Conservation (phyloP, 805 yeast genomes). For the Ogataea wickerhamii region DNA sequence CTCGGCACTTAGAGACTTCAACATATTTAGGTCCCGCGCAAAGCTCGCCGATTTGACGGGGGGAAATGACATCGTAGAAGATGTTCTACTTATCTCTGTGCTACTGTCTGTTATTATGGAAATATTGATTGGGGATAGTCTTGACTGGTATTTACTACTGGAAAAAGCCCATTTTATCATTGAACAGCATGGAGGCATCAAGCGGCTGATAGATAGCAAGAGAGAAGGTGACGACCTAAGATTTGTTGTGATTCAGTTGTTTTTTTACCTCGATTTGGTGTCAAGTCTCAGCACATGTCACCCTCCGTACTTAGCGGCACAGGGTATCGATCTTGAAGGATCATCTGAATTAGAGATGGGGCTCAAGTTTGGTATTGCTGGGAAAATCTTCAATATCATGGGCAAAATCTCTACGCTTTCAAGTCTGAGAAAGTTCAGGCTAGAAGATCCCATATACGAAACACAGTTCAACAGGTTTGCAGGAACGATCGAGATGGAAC, state of each 20-base stretch:
- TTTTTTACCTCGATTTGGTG: conserved; percentile 30
- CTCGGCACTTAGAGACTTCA: conserved; percentile 15
- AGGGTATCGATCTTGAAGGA: conserved; percentile 16
- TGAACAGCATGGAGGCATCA: conserved; percentile 25
- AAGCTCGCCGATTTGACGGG: conserved; percentile 8
- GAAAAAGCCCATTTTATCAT: conserved; percentile 24
- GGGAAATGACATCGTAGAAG: conserved; percentile 11
- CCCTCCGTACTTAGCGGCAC: conserved; percentile 23
- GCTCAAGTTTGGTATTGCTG: conserved; percentile 31
- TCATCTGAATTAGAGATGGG: conserved; percentile 26
- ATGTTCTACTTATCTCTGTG: conserved; percentile 20
- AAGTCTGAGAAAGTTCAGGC: conserved; percentile 20
- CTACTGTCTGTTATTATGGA: conserved; percentile 25
- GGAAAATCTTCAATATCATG: conserved; percentile 28
- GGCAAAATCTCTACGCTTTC: conserved; percentile 30
- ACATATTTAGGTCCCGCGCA: conserved; percentile 15
- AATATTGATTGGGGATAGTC: conserved; percentile 27
- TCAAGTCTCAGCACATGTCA: conserved; percentile 30
- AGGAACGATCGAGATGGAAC: conserved; percentile 25
- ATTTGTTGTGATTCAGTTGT: conserved; percentile 27
- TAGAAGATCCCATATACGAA: conserved; percentile 19
- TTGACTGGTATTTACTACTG: conserved; percentile 28
- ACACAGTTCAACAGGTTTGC: conserved; percentile 26
- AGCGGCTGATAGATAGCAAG: conserved; percentile 9
- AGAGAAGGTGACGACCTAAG: conserved; percentile 11